Conservation (phyloP, 2,329 filamentous ascomycete genomes). For the Escovopsis sp. region DNA sequence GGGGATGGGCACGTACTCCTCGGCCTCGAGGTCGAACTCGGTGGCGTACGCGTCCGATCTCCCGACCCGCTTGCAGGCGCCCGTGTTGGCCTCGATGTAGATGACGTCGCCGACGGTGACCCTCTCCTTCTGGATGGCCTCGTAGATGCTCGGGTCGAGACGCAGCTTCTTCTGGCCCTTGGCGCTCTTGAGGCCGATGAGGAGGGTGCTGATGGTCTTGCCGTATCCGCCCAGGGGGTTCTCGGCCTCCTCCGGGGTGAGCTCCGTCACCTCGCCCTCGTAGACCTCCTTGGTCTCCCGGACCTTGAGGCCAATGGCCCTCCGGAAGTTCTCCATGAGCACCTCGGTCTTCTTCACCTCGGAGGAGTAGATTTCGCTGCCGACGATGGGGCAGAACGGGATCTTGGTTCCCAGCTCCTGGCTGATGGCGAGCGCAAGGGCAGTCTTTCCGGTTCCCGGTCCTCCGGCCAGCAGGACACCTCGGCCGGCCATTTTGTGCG, state of each 20-base stretch:
- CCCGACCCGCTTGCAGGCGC: slow-evolving; percentile 92
- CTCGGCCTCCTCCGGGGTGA: slow-evolving; percentile 94
- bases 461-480: slow-evolving; percentile 88
- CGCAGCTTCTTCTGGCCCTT: slow-evolving; percentile 97
- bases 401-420: slow-evolving; percentile 97
- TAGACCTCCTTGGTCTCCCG: slow-evolving; percentile 99
- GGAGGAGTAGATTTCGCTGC: slow-evolving; percentile 92
- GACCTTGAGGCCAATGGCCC: slow-evolving; percentile 91
- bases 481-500: slow-evolving; percentile 94
- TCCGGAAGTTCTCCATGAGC: slow-evolving; percentile 96
- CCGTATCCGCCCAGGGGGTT: slow-evolving; percentile 95
- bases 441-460: slow-evolving; percentile 93
- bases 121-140: slow-evolving; percentile 96
- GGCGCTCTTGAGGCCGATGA: slow-evolving; percentile 89
- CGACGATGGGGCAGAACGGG: slow-evolving; percentile 94
- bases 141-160: slow-evolving; percentile 95
- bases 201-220: slow-evolving; percentile 88
- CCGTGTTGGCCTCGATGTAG: slow-evolving; percentile 98
- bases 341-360: slow-evolving; percentile 99
- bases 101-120: slow-evolving; percentile 94
- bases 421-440: slow-evolving; percentile 84
- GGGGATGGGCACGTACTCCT: slow-evolving; percentile 96
- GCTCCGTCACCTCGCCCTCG: slow-evolving; percentile 94
- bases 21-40: slow-evolving; percentile 95
- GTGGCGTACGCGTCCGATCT: slow-evolving; percentile 94